Evolutionary conservation across 768 basidiomycete genomes (phyloP), one percentile per base, ranked within the genome.

Genomic region (Mycena vitilis): DNA sequence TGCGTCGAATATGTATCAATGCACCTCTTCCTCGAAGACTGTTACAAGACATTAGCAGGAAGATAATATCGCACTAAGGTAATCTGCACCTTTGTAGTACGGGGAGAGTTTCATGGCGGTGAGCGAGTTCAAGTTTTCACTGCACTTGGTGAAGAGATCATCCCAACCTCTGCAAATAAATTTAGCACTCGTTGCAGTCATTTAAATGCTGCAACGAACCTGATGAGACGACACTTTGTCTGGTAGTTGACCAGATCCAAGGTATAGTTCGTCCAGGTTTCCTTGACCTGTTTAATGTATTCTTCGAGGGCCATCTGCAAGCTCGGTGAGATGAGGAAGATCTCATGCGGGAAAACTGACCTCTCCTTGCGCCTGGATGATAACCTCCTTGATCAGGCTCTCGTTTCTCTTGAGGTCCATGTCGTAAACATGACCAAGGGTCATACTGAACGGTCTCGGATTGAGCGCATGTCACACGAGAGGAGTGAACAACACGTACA

Each of bases 41-140:
- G 63, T 2, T 65, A 15, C 34, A 66, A 51, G 44, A 58, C 4
- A 68, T 44, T 36, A 75, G 36, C 58, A 60, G 38, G 10, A 34
- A 45, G 2, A 40, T 9, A 22, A 15, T 53, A 13, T 51, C 52
- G 30, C 47, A 8, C 6, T 37, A 16, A 36, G 12, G 23, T 48
- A 22, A 38, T 5, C 64, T 83, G 55, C 30, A 93, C 95, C 96
- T 87, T 98, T 96, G 80, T 98, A 99, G 76, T 99, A 98, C 0
- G 98, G 98, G 10, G 98, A 99, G 36, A 98, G 80, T 77, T 96
- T 97, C 98, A 99, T 99, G 2, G 98, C 96, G 4, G 90, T 89
- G 47, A 99, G 85, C 0, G 97, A 98, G 76, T 98, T 99, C 74
- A 99, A 77, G 76, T 99, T 98, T 80, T 99, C 98, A 73, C 95